Evolutionary conservation across 257 asterid genomes (phyloP).

Genomic region (Capsicum chinense): DNA sequence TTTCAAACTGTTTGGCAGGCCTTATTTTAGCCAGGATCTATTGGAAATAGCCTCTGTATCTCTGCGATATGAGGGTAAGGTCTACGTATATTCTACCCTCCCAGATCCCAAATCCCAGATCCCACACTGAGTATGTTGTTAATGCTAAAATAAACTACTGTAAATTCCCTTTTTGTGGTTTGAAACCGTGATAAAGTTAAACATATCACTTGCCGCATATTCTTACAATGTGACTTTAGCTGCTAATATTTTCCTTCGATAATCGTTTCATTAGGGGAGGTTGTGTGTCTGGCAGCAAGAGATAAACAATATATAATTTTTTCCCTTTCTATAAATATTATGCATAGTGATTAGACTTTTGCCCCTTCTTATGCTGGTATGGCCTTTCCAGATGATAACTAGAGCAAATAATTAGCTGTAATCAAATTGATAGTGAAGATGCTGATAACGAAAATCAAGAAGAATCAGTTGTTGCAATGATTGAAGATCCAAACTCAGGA

Average conservation of each 20-base stretch:
- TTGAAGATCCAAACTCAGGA: slow-evolving; percentile 35
- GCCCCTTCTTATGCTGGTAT: slow-evolving; percentile 24
- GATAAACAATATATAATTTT: slow-evolving; percentile 8
- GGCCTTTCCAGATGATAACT: slow-evolving; percentile 26
- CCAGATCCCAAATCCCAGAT: too few relatives aligned
- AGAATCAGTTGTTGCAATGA: slow-evolving; percentile 34
- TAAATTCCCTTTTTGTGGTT: neutral
- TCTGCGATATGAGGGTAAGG: too few relatives aligned
- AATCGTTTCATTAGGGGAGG: neutral
- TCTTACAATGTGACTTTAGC: neutral
- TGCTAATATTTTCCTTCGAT: slow-evolving; percentile 3
- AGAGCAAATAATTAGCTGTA: slow-evolving; percentile 29
- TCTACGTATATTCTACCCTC: too few relatives aligned
- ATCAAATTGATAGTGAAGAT: slow-evolving; percentile 33
- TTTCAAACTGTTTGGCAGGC: too few relatives aligned
- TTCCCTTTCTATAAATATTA: slow-evolving; percentile 20
- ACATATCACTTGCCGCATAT: neutral
- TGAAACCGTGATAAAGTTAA: neutral
- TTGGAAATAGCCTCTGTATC: too few relatives aligned
- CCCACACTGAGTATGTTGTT: too few relatives aligned
- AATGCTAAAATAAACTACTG: neutral
- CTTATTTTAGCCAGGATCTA: too few relatives aligned
- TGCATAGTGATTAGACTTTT: slow-evolving; percentile 24
- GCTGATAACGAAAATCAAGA: slow-evolving; percentile 34
- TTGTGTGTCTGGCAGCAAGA: slow-evolving; percentile 3